Evolutionary conservation across 2,329 filamentous ascomycete species (phyloP).

Genomic region (Volutella citrinella): DNA sequence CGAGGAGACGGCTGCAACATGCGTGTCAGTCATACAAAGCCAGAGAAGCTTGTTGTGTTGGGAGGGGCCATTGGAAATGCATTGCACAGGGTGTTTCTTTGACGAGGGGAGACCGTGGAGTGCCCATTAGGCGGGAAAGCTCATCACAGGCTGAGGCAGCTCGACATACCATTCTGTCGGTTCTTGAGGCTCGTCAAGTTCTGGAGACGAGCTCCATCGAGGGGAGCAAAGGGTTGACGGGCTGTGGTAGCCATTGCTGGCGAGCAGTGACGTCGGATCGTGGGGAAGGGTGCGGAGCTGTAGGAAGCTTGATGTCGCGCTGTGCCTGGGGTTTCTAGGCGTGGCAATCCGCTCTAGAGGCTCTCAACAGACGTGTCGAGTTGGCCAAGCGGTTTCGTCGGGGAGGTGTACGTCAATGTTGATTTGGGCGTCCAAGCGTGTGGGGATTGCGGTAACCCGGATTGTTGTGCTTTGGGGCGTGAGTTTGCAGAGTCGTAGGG

Average conservation of each 20-base stretch:
- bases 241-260: conserved; percentile 51
- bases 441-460: no score
- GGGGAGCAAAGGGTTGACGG: conserved; percentile 73
- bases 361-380: no score
- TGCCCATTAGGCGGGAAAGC: background rate
- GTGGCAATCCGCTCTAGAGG: no score
- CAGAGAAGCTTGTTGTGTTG: conserved; percentile 2
- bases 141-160: no score
- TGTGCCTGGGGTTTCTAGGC: no score
- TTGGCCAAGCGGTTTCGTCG: no score
- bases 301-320: background rate
- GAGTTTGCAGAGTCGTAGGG: no score
- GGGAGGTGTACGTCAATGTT: no score
- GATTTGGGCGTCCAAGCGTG: no score
- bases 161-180: conserved; percentile 65
- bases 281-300: background rate
- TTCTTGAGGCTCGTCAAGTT: conserved; percentile 74
- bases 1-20: conserved; percentile 36
- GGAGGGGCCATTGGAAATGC: no score
- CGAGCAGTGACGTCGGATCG: background rate
- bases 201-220: conserved; percentile 68
- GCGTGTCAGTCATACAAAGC: conserved; percentile 10
- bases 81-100: no score
- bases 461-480: no score
- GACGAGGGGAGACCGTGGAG: conserved; percentile 10